Evolutionary conservation across 208 protist species (phyloP).

Genomic region (Acanthamoeba lenticulata): DNA sequence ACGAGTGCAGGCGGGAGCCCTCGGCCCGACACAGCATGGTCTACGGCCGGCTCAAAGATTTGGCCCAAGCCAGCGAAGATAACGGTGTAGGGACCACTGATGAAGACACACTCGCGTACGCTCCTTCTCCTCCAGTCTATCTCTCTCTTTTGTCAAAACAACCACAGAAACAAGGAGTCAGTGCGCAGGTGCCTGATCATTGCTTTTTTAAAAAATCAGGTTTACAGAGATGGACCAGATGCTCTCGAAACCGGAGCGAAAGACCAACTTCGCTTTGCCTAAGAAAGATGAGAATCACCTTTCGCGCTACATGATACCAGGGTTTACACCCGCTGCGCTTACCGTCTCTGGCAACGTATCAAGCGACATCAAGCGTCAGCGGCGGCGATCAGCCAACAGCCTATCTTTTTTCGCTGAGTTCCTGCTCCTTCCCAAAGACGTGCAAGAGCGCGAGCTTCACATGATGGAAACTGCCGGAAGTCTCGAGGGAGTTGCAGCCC

Average conservation of each 20-base stretch:
- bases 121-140: background rate
- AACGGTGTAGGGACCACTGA: background rate
- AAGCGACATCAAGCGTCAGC: background rate
- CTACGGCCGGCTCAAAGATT: background rate
- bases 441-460: background rate
- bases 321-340: background rate
- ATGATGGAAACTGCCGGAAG: background rate
- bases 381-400: slow-evolving; percentile 8
- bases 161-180: no score
- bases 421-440: background rate
- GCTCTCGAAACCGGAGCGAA: background rate
- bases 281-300: background rate
- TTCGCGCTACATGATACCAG: slow-evolving; percentile 18
- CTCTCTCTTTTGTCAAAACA: background rate
- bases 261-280: slow-evolving; percentile 3
- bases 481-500: background rate
- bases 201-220: background rate
- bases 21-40: background rate
- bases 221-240: background rate
- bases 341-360: background rate
- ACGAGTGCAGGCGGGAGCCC: background rate
- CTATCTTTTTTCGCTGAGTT: slow-evolving; percentile 39
- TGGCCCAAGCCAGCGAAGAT: background rate
- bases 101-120: background rate
- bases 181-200: background rate